Percentiles rank a stretch among this genome's conserved stretches.
Conservation (phyloP, 2,329 filamentous ascomycete genomes). For the Arthrobotrys entomopaga region DNA sequence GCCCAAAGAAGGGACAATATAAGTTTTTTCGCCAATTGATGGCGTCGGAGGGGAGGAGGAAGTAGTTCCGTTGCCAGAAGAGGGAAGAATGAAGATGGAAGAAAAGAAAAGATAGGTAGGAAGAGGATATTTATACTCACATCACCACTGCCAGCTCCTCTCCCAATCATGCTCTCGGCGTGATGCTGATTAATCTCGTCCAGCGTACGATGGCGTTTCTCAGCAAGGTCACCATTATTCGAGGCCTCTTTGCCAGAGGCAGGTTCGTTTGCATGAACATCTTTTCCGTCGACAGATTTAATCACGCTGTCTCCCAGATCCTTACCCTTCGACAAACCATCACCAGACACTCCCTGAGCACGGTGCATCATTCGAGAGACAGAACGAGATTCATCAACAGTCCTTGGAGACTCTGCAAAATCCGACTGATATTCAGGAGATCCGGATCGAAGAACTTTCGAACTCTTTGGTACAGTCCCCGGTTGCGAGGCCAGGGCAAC, state of each 20-base stretch:
- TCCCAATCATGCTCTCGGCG: slow-evolving; percentile 1
- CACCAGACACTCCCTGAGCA: background rate
- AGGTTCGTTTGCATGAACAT: background rate
- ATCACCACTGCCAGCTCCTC: background rate
- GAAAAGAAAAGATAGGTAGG: background rate
- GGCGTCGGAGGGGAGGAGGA: background rate
- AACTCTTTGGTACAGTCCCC: background rate
- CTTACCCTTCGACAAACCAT: background rate
- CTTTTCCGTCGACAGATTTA: background rate
- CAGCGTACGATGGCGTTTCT: background rate
- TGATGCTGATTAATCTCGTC: slow-evolving; percentile 4
- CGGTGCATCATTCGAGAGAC: background rate
- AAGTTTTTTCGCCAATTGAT: background rate
- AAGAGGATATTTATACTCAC: slow-evolving; percentile 6
- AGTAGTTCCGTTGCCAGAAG: too few species aligned
- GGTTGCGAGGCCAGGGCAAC: slow-evolving; percentile 14
- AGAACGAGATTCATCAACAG: background rate
- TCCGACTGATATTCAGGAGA: too few species aligned
- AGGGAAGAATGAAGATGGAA: background rate
- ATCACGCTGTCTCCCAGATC: background rate
- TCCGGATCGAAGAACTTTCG: too few species aligned
- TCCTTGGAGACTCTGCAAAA: background rate
- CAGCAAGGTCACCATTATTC: background rate
- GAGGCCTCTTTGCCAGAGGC: background rate
- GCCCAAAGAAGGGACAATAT: background rate